Evolutionary conservation across 495 filamentous ascomycete species (phyloP), one percentile per base, ranked within the genome.

Genomic region (Jackrogersella minutella): DNA sequence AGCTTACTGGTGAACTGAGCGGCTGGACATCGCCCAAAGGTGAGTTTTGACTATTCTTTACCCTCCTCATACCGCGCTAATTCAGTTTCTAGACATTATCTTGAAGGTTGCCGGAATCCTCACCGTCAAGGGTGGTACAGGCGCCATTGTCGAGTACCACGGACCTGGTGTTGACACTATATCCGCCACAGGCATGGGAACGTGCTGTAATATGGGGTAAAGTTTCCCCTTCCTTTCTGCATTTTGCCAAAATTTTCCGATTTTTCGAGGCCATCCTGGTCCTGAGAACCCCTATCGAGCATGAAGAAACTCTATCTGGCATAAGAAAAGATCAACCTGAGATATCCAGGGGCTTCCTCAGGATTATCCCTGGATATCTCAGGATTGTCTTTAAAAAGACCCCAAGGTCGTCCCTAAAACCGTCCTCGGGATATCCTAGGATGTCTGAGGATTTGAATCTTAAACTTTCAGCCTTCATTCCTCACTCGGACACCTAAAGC

Each of bases 101-200:
- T 88, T 99, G 26, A 97, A 97, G 88, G 92, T 98, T 70, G 95
- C 95, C 65, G 95, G 93, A 74, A 94, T 96, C 64, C 87, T 97
- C 56, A 98, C 96, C 46, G 95, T 99, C 69, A 97, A 97, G 86
- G 95, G 95, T 79, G 95, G 95, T 72, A 99, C 95, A 76, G 95
- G 95, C 75, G 89, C 91, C 47, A 98, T 99, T 71, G 90, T 98
- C 64, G 95, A 99, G 78, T 99, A 98, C 78, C 87, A 91, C 77
- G 91, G 95, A 22, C 91, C 92, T 68, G 95, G 95, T 78, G 88
- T 91, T 37, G 81, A 93, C 33, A 82, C 81, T 68, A 80, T 85
- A 61, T 86, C 76, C 72, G 81, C 79, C 62, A 91, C 85, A 49
- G 86, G 87, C 54, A 89, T 88, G 86, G 86, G 78, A 2, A 91